A percentile compares a stretch with the other conserved stretches of the same genome.
Evolutionary conservation across 2,329 filamentous ascomycete genomes (phyloP).

Genomic region (Cladorrhinum sp.): DNA sequence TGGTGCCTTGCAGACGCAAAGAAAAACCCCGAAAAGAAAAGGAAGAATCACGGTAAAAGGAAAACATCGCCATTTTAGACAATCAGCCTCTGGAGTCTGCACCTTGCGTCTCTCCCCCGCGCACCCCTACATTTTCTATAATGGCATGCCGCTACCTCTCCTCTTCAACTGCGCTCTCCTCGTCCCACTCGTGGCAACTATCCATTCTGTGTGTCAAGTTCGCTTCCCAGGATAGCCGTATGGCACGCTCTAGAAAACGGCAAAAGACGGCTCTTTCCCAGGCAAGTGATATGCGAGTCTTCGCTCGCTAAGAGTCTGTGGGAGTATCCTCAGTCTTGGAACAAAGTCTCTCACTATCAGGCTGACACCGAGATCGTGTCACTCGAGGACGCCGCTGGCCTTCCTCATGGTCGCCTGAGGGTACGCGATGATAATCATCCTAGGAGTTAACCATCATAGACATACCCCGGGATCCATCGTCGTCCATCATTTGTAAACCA

Average conservation of each 20-base stretch:
- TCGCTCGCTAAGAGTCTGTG: neutral
- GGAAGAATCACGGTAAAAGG: neutral
- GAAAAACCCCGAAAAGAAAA: too few species aligned
- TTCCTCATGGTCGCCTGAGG: neutral
- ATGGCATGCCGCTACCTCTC: neutral
- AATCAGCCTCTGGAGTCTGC: neutral
- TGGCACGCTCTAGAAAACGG: conserved; percentile 4
- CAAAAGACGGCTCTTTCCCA: neutral
- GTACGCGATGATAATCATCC: neutral
- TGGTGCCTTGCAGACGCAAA: neutral
- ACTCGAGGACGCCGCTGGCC: neutral
- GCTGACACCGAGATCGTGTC: neutral
- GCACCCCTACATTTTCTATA: neutral
- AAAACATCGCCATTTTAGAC: neutral
- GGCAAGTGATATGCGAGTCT: neutral
- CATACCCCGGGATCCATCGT: conserved; percentile 23
- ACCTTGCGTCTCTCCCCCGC: neutral
- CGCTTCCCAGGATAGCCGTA: neutral
- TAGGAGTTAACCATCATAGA: conserved; percentile 28
- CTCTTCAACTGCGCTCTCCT: neutral
- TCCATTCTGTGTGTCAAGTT: neutral
- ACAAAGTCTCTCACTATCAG: neutral
- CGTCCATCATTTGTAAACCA: conserved; percentile 29
- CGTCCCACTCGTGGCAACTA: neutral
- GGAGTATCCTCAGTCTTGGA: neutral